Evolutionary conservation across 352 stramenopile genomes (phyloP).

Genomic region (Globisporangium echinulatum): DNA sequence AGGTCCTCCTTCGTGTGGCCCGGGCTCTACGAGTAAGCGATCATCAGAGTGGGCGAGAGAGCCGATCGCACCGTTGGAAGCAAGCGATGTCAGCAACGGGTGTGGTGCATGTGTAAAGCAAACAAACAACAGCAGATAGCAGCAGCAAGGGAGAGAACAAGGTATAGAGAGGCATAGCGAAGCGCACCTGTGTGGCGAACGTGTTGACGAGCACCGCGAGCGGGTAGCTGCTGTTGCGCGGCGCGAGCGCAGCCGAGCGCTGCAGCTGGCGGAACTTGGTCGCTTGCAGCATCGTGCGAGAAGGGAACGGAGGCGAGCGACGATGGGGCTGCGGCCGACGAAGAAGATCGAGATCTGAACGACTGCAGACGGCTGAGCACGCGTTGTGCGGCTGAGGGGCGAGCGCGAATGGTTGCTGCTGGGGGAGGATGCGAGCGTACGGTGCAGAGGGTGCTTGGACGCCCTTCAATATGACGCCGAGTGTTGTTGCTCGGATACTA

Average conservation of each 20-base stretch:
- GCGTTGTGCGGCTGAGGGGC: no score
- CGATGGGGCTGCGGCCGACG: neutral
- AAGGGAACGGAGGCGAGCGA: neutral
- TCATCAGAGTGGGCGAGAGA: no score
- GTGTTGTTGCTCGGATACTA: no score
- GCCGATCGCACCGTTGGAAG: neutral
- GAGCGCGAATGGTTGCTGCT: no score
- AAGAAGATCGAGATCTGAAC: constrained; percentile 2
- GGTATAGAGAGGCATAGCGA: neutral
- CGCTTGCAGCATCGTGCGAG: constrained; percentile 42
- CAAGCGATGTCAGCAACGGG: neutral
- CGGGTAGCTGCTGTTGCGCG: constrained; percentile 19
- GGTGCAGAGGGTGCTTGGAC: no score
- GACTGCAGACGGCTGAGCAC: no score
- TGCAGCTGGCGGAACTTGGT: constrained; percentile 54
- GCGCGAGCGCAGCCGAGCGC: constrained; percentile 23
- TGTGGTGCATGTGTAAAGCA: no score
- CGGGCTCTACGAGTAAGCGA: constrained; percentile 6
- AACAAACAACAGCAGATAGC: constrained; percentile 1
- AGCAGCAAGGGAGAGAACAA: neutral
- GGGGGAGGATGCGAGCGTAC: no score
- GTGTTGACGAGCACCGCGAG: constrained; percentile 30
- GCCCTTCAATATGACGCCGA: no score
- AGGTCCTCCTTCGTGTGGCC: constrained; percentile 37
- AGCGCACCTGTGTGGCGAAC: constrained; percentile 33